Evolutionary conservation across 1,284 basidiomycete genomes (phyloP).

Genomic region (Apiotrichum siamense): DNA sequence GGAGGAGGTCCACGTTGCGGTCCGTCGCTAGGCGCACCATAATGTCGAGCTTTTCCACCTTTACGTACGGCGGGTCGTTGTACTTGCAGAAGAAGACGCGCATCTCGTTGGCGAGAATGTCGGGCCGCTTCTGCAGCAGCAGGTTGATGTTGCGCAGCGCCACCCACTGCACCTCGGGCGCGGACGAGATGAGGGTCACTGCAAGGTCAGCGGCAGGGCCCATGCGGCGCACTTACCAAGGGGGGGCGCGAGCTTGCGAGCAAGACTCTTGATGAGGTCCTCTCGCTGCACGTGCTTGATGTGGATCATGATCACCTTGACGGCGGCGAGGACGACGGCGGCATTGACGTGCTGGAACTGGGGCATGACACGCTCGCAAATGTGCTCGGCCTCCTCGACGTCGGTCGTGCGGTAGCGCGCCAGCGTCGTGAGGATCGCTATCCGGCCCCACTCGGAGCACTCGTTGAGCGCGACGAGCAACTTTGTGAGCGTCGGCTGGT

Average conservation of each 20-base stretch:
- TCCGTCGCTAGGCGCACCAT: slow-evolving; percentile 92
- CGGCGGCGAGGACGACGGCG: slow-evolving; percentile 86
- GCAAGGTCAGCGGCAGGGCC: background rate
- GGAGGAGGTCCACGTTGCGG: slow-evolving; percentile 82
- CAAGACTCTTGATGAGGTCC: slow-evolving; percentile 77
- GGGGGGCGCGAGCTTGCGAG: slow-evolving; percentile 97
- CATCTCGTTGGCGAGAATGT: slow-evolving; percentile 92
- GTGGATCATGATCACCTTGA: slow-evolving; percentile 98
- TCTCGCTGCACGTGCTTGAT: slow-evolving; percentile 76
- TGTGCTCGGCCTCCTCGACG: slow-evolving; percentile 93
- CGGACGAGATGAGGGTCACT: slow-evolving; percentile 87
- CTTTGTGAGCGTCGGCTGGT: slow-evolving; percentile 73
- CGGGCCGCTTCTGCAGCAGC: slow-evolving; percentile 88
- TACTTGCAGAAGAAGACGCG: slow-evolving; percentile 99
- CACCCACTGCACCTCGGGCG: slow-evolving; percentile 98
- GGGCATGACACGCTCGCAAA: slow-evolving; percentile 95
- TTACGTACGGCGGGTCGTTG: slow-evolving; percentile 98
- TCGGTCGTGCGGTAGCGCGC: slow-evolving; percentile 76
- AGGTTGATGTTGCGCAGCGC: slow-evolving; percentile 93
- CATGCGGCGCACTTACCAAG: slow-evolving; percentile 50
- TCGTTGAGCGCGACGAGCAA: slow-evolving; percentile 93
- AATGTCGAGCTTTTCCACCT: slow-evolving; percentile 95
- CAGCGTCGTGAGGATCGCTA: slow-evolving; percentile 82
- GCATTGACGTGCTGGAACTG: slow-evolving; percentile 98
- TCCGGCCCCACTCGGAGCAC: slow-evolving; percentile 97